These are phyloP conservation scores for Vicia faba DNA, from an alignment of 306 rosid genomes.

Conservation along the genomic window DNA sequence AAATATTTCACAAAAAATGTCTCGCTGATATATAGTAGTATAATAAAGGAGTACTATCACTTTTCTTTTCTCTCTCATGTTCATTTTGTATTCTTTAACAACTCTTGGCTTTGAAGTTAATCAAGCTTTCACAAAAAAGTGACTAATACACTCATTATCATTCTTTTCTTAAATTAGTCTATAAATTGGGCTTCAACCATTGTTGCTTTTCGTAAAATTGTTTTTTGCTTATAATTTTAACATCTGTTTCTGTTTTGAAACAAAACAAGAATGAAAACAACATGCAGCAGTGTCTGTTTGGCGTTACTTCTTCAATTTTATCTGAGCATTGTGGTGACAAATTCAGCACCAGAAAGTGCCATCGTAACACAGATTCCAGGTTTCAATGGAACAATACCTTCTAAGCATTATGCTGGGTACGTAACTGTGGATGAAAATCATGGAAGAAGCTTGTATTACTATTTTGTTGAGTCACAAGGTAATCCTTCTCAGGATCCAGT, in stretches of 20 bases:
- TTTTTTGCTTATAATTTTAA: not conserved
- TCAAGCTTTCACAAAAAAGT: not conserved
- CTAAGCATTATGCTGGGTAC: slow-evolving; percentile 53
- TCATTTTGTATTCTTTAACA: not conserved
- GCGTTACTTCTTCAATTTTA: slow-evolving; percentile 31
- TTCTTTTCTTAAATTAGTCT: not conserved
- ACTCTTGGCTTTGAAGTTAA: slow-evolving; percentile 41
- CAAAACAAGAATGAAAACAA: slow-evolving; percentile 29
- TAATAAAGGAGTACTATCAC: no score
- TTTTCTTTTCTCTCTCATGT: not conserved
- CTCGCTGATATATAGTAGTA: no score
- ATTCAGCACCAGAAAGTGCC: slow-evolving; percentile 45
- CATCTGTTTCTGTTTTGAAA: not conserved
- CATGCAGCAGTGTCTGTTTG: slow-evolving; percentile 3
- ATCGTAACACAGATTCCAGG: slow-evolving; percentile 44
- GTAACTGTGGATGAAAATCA: slow-evolving; percentile 47
- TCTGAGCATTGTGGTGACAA: slow-evolving; percentile 31
- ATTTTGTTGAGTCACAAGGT: slow-evolving; percentile 75
- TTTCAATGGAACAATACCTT: slow-evolving; percentile 43
- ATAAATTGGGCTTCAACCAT: slow-evolving; percentile 24
- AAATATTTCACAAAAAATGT: no score
- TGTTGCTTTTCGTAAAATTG: not conserved
- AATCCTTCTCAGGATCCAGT: slow-evolving; percentile 82
- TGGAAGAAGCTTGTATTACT: slow-evolving; percentile 77
- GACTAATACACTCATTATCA: not conserved